Evolutionary conservation across 2,329 filamentous ascomycete genomes (phyloP).

Genomic region (Colletotrichum plurivorum): DNA sequence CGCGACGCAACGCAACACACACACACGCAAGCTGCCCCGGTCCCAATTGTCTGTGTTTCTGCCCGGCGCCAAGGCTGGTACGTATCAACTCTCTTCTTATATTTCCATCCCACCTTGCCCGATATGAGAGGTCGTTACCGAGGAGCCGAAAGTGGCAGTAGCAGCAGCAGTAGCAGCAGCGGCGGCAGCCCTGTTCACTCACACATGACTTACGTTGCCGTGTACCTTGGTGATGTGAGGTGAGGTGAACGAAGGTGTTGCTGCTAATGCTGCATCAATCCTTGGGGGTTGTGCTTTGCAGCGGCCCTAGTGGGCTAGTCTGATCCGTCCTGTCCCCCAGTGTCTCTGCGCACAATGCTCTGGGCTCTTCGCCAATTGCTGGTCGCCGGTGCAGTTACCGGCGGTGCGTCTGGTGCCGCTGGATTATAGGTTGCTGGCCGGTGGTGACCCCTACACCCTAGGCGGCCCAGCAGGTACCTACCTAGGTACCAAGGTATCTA

Average conservation of each 20-base stretch:
- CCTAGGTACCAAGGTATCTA: neutral
- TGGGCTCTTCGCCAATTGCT: neutral
- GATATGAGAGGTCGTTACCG: constrained; percentile 18
- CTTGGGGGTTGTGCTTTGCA: constrained; percentile 36
- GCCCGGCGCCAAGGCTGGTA: constrained; percentile 32
- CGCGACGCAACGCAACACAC: constrained; percentile 23
- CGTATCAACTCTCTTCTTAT: constrained; percentile 27
- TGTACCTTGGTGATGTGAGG: constrained; percentile 14
- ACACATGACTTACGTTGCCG: constrained; percentile 16
- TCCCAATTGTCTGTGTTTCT: constrained; percentile 18
- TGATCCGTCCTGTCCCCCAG: constrained; percentile 24
- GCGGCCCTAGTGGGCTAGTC: constrained; percentile 38
- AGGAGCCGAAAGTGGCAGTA: constrained; percentile 10
- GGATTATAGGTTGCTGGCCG: constrained; percentile 15
- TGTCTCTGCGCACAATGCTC: constrained; percentile 1
- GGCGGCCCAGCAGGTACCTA: constrained; percentile 30
- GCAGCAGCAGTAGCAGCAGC: neutral
- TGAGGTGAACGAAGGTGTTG: neutral
- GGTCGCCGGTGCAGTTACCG: neutral
- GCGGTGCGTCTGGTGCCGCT: neutral
- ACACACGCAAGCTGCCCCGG: constrained; percentile 31
- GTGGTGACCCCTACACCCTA: constrained; percentile 13
- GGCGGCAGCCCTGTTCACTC: neutral
- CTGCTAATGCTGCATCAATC: constrained; percentile 33
- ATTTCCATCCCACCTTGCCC: constrained; percentile 2